Evolutionary conservation across 768 basidiomycete species (phyloP), one percentile per base, ranked within the genome.

Genomic region (Lyophyllum shimeji): DNA sequence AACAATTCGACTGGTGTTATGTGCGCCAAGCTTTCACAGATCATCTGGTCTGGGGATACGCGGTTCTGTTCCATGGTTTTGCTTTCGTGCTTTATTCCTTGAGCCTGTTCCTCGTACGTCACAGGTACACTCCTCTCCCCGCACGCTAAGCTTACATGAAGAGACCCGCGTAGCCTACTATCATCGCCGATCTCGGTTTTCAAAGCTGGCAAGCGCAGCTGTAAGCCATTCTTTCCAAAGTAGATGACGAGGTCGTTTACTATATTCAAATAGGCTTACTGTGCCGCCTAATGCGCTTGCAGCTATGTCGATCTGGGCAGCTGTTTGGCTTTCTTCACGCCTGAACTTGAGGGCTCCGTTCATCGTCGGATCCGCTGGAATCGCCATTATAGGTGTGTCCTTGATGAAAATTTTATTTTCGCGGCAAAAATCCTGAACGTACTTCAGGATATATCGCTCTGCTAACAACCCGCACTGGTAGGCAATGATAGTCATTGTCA

Each of bases 11-110:
- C 34, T 86, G 85, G 84, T 60, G 66, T 40, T 82, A 79, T 45
- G 84, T 85, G 39, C 69, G 71, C 13, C 82, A 84, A 58, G 83
- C 83, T 7, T 71, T 84, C 57, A 75, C 69, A 45, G 83, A 87
- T 59, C 84, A 79, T 55, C 69, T 85, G 15, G 80, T 83, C 13
- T 84, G 83, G 81, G 79, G 71, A 3, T 86, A 86, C 63, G 82
- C 82, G 0, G 61, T 84, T 18, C 70, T 85, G 1, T 85, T 85
- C 67, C 84, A 86, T 56, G 83, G 81, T 0, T 84, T 81, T 60
- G 79, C 85, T 2, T 84, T 83, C 59, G 82, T 79, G 9, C 61
- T 82, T 20, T 85, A 84, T 62, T 82, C 83, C 15, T 63, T 84
- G 58, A 82, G 81, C 65, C 67, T 86, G 7, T 86, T 85, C 68